Base-by-base conservation (phyloP, 305 asterid genomes). In the Fraxinus platypoda region DNA sequence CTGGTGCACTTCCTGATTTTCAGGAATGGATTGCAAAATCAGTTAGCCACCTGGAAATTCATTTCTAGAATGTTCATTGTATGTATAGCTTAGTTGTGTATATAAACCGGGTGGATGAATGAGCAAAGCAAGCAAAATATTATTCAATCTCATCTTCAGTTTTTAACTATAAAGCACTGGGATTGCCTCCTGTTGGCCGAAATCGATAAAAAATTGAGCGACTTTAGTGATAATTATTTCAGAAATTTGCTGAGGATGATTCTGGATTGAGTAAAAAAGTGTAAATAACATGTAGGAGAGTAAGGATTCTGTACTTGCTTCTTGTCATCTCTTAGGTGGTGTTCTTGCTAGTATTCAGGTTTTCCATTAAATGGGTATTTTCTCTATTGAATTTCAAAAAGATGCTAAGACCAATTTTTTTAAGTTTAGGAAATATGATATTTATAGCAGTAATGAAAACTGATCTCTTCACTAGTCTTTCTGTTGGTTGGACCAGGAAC, bases 151-250 rank as follows among this genome's bases (percentile, higher is more conserved):
- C 26, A 25, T 25, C 26, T 25, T 25, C 26, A 25, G 26, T 25
- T 25, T 25, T 25, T 25, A 25, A 25, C 26, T 25, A 4, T 21
- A 35, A 34, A 57, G 43, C 76, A 43, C 80, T 31, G 35, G n/a
- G 38, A 79, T 11, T 83, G n/a, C 52, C 78, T 75, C 80, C 64
- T 80, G 73, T 23, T 64, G 43, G 80, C 78, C n/a, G 46, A 64
- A 13, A 8, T 59, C 4, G 8, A 35, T 23, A 11, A 8, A 70
- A 72, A 21, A 17, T 59, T 77, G 34, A 37, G 37, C 12, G 76
- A 30, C 19, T 77, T 46, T 37, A 25, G 19, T 76, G 34, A 68
- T 25, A 12, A 74, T 73, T 74, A 75, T 71, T 62, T 23, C n/a
- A 9, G 33, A 73, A 80, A 34, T 68, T 71, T 78, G 34, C 70